These are phyloP conservation scores for Globisporangium okanoganense DNA, from an alignment of 352 stramenopile genomes.

Conservation along the genomic window DNA sequence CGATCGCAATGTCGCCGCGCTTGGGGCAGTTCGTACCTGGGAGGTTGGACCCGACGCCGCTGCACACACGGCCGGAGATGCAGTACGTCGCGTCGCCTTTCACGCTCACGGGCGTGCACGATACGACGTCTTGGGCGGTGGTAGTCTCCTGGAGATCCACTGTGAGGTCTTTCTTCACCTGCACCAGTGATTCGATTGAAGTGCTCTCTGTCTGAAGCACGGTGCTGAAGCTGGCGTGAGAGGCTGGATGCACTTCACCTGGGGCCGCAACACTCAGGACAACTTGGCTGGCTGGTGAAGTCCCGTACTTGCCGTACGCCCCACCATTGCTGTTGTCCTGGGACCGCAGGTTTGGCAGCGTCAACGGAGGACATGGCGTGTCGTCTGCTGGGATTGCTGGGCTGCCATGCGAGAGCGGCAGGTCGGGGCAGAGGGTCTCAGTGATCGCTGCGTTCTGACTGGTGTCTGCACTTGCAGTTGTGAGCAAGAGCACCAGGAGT, in stretches of 20 bases:
- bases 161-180: background rate
- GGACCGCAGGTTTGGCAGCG: background rate
- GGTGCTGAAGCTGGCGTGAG: background rate
- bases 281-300: too few relatives aligned
- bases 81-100: conserved; percentile 44
- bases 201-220: too few relatives aligned
- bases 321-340: background rate
- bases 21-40: conserved; percentile 27
- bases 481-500: conserved; percentile 1
- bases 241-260: background rate
- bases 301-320: background rate
- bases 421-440: background rate
- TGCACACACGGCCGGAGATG: conserved; percentile 36
- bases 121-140: background rate
- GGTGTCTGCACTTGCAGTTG: background rate
- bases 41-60: conserved; percentile 7
- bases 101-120: conserved; percentile 33
- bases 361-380: background rate
- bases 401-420: background rate
- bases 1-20: conserved; percentile 29
- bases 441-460: background rate
- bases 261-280: background rate
- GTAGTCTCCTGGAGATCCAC: background rate
- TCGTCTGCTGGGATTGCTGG: background rate
- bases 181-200: background rate